Evolutionary conservation across 768 basidiomycete genomes (phyloP), one percentile per base, ranked within the genome.

Genomic region (Gloeophyllum trabeum): DNA sequence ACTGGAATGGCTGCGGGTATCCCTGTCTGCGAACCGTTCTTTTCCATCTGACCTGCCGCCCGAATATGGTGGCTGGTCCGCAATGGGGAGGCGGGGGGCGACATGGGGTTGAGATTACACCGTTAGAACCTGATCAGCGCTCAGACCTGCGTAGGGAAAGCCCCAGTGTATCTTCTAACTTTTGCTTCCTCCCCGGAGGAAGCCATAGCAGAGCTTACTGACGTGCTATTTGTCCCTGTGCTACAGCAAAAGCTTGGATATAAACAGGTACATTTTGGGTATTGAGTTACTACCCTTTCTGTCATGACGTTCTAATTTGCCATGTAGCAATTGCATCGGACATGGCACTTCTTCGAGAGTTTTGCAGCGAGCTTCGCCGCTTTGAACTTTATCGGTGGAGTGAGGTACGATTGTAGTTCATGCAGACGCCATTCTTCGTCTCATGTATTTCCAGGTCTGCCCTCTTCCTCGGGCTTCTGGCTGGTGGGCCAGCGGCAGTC

Each of bases 111-210:
- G 89, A 93, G 90, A 92, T 85, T 46, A 92, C 76, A 92, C 89
- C 88, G 90, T 80, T 76, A 63, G 85, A 91, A 91, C 89, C 87
- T 92, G 90, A 87, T 74, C 82, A 89, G 87, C 72, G 84, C 77
- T 88, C 73, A 90, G 72, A 88, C 85, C 86, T 89, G 89, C 90
- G 89, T 87, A 90, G 88, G 87, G 87, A 92, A 87, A 82, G 82
- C 83, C 69, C 70, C 75, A 82, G 82, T 76, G 67, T 81, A 64
- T 52, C 59, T 65, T 63, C 71, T 62, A 62, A 61, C 63, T 52
- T 48, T 57, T 60, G 58, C 56, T 59, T 55, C 49, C 57, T 63
- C 61, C 65, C 60, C 52, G 46, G 51, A 54, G 56, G 59, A 63
- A 66, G 69, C 55, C 52, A 56, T 42, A 51, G 46, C 51, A 53